Percentiles rank a stretch among this genome's conserved stretches.
Evolutionary conservation across 495 filamentous ascomycete species (phyloP).

Genomic region (Neurospora pannonica): DNA sequence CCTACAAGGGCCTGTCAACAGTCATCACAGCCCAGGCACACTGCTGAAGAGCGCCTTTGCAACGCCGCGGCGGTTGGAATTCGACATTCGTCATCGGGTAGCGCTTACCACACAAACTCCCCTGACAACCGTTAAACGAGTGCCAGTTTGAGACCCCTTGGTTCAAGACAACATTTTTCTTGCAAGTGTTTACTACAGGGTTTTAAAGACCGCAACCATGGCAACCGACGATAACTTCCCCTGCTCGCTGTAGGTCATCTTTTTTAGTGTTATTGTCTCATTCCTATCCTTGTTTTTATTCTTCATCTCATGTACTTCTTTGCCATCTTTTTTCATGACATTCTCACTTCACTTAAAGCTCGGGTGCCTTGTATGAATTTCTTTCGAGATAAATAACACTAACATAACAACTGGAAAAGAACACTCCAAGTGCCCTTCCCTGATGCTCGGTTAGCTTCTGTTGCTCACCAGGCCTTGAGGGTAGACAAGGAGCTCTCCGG

Average conservation of each 20-base stretch:
- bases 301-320: background rate
- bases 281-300: background rate
- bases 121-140: background rate
- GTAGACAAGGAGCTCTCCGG: constrained; percentile 87
- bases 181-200: background rate
- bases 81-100: background rate
- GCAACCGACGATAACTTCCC: constrained; percentile 40
- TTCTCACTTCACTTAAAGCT: background rate
- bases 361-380: too few species aligned
- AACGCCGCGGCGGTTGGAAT: background rate
- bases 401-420: constrained; percentile 34
- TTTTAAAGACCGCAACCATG: constrained; percentile 4
- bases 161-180: background rate
- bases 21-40: background rate
- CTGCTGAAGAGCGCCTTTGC: background rate
- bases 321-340: too few species aligned
- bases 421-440: constrained; percentile 78
- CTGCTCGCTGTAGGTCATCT: constrained; percentile 53
- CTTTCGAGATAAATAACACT: background rate
- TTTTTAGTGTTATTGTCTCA: background rate
- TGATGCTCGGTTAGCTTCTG: constrained; percentile 64
- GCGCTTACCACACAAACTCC: background rate
- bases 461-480: constrained; percentile 63
- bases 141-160: background rate
- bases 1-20: background rate